Conservation (phyloP, 2,329 filamentous ascomycete species). For the Fusarium verrucosum region DNA sequence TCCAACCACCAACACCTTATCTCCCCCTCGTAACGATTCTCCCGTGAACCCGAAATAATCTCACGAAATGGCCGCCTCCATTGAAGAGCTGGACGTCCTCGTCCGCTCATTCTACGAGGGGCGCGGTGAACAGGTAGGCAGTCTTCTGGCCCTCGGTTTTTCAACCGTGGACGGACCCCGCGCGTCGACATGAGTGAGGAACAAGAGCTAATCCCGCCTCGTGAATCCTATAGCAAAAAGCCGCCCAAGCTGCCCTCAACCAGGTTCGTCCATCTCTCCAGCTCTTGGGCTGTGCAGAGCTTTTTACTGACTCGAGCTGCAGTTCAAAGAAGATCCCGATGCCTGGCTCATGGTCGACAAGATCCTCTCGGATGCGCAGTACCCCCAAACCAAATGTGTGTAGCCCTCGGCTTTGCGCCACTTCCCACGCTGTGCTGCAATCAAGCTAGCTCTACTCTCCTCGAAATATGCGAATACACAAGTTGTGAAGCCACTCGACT, state of each 20-base stretch:
- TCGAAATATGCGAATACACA: not conserved
- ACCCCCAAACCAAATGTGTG: constrained; percentile 96
- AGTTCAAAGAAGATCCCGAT: constrained; percentile 99
- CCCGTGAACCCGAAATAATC: constrained; percentile 34
- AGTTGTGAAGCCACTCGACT: constrained; percentile 31
- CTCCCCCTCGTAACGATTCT: constrained; percentile 44
- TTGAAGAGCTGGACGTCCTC: constrained; percentile 94
- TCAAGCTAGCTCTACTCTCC: not conserved
- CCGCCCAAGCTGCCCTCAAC: constrained; percentile 91
- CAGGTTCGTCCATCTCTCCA: constrained; percentile 69
- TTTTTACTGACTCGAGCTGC: constrained; percentile 33
- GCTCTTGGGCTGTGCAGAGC: not conserved
- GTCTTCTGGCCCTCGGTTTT: constrained; percentile 26
- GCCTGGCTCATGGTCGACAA: constrained; percentile 98
- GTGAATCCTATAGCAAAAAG: constrained; percentile 80
- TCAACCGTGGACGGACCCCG: constrained; percentile 35
- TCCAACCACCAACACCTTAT: constrained; percentile 35
- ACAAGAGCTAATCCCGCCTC: constrained; percentile 31
- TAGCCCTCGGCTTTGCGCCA: constrained; percentile 40
- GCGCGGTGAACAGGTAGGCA: constrained; percentile 85
- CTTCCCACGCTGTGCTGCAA: constrained; percentile 6
- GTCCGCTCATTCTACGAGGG: constrained; percentile 98
- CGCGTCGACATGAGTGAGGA: constrained; percentile 26
- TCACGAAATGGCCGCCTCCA: constrained; percentile 71
- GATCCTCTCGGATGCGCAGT: constrained; percentile 91